Conservation (phyloP, 2,329 filamentous ascomycete genomes). For the Ceratocystis papillata region DNA sequence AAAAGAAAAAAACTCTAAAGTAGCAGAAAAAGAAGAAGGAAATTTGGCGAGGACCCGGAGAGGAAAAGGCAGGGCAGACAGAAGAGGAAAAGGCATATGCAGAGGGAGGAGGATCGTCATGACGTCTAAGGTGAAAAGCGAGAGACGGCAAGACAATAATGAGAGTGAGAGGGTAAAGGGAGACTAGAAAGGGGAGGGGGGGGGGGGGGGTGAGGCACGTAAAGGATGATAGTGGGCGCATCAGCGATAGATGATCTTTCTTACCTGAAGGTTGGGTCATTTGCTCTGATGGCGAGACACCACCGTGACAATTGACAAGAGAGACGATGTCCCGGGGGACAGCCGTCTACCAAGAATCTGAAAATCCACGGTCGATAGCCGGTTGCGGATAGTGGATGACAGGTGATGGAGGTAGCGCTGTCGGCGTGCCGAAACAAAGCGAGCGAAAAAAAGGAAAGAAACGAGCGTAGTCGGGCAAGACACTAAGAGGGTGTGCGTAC, state of each 20-base stretch:
- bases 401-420: neutral
- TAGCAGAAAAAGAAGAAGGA: neutral
- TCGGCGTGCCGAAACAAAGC: constrained; percentile 5
- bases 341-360: constrained; percentile 14
- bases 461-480: neutral
- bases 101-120: no score
- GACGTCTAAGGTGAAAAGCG: no score
- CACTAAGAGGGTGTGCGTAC: neutral
- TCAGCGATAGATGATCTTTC: neutral
- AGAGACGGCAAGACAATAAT: no score
- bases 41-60: constrained; percentile 4
- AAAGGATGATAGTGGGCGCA: no score
- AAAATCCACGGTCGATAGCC: constrained; percentile 8
- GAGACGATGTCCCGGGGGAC: constrained; percentile 21
- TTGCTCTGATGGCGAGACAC: constrained; percentile 19
- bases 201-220: no score
- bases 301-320: constrained; percentile 12
- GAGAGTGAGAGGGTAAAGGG: no score
- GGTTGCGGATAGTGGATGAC: constrained; percentile 12
- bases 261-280: constrained; percentile 23
- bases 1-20: constrained; percentile 11
- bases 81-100: no score
- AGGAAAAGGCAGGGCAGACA: neutral
- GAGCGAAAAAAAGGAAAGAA: neutral
- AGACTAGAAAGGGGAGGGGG: no score